phyloP scores from a whole-genome alignment of 805 yeast genomes.

The Saccharomycopsis capsularis region DNA sequence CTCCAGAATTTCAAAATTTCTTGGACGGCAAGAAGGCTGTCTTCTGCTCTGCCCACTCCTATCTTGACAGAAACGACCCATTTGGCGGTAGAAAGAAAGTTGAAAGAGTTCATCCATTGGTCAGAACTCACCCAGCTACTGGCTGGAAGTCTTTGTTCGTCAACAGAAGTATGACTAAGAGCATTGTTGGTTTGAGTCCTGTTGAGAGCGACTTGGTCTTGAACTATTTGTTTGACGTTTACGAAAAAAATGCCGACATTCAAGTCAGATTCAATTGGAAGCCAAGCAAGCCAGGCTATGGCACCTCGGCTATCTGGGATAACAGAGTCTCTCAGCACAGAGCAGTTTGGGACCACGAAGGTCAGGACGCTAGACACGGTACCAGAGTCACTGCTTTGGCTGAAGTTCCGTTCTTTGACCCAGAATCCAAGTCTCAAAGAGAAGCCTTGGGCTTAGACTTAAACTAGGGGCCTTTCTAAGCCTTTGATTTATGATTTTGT shows the following conservation, averaged over 20 bases:
- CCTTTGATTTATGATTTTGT: neutral
- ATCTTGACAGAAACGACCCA: slow-evolving; percentile 39
- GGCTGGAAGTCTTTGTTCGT: slow-evolving; percentile 55
- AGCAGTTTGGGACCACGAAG: slow-evolving; percentile 47
- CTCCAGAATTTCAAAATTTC: slow-evolving; percentile 41
- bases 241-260: slow-evolving; percentile 45
- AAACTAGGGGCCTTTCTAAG: neutral
- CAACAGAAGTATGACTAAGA: slow-evolving; percentile 43
- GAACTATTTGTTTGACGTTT: slow-evolving; percentile 38
- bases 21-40: slow-evolving; percentile 39
- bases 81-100: slow-evolving; percentile 41
- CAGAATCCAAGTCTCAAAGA: slow-evolving; percentile 45
- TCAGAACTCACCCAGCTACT: slow-evolving; percentile 60
- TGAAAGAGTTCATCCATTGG: slow-evolving; percentile 52
- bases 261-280: slow-evolving; percentile 50
- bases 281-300: slow-evolving; percentile 35
- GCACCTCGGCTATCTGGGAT: slow-evolving; percentile 55
- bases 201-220: slow-evolving; percentile 45
- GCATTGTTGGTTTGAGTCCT: slow-evolving; percentile 46
- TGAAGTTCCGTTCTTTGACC: slow-evolving; percentile 46
- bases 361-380: slow-evolving; percentile 39
- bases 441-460: slow-evolving; percentile 37
- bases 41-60: slow-evolving; percentile 36
- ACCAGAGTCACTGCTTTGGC: slow-evolving; percentile 49
- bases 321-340: slow-evolving; percentile 49